Base-by-base conservation (phyloP, 148 eudicot genomes). In the Nepenthes mirabilis region DNA sequence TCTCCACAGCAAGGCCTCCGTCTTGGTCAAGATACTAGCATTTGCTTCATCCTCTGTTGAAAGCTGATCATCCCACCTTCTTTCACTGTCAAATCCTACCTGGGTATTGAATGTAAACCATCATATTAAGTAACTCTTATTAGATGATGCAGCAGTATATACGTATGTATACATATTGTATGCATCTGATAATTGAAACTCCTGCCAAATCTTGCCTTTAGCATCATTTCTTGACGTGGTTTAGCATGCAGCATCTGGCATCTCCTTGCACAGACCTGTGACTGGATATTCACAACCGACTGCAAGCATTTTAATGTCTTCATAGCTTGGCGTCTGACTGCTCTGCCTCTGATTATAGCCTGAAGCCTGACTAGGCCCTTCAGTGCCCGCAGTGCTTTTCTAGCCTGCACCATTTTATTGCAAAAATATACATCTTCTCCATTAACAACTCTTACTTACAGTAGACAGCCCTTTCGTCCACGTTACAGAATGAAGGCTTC, bases 301-400 rank as follows among this genome's bases (percentile, higher is more conserved):
- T 88, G 85, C 79, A 88, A 80, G 50, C 79, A 79, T 63, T 77
- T 88, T 9, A 88, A 79, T 9, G 90, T 85, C 2, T 75, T 68
- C 55, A 79, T 74, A 1, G 93, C 85, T 64, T 83, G 96, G 51
- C 82, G 80, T 47, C 96, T 69, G 45, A 88, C 96, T 11, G 81
- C 79, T 55, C 74, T 60, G 36, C 96, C 96, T 48, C 96, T 69
- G 14, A 88, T 79, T 1, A 85, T 78, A 11, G 96, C 93, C 72
- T 88, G 96, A 50, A 88, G 89, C 69, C 62, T 83, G 54, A 88
- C 96, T 6, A 88, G 70, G 52, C 93, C 96, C 73, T 77, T 88
- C 65, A 88, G 60, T 61, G 96, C 96, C 23, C 87, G 61, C 62
- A 83, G 66, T 45, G 96, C 93, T 69, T 88, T 88, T 64, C 93